Conservation (phyloP, 139 green algal genomes). For the Chlorella ohadii region DNA sequence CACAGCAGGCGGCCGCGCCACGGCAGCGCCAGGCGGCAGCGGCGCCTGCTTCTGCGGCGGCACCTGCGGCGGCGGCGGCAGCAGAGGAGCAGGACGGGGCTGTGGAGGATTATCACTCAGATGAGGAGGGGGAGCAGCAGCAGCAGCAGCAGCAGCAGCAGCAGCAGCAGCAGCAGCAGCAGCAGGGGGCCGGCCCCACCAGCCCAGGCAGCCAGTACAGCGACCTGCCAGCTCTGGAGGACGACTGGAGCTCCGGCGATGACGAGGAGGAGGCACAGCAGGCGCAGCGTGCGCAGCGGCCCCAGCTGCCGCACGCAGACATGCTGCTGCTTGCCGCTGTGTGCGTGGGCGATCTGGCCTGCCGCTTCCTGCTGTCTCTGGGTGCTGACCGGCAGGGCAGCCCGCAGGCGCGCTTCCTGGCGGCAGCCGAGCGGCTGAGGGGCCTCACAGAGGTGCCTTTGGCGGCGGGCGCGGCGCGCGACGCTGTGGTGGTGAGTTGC, state of each 20-base stretch:
- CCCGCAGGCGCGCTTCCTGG: not conserved
- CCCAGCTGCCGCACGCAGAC: slow-evolving; percentile 21
- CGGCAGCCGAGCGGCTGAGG: not conserved
- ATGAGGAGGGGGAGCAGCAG: not conserved
- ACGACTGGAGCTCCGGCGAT: not conserved
- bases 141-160: too few relatives aligned
- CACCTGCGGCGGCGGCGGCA: not conserved
- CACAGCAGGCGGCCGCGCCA: too few relatives aligned
- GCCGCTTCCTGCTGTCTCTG: slow-evolving; percentile 35
- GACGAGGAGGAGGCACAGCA: not conserved
- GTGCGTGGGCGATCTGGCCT: slow-evolving; percentile 29
- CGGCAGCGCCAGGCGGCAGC: too few relatives aligned
- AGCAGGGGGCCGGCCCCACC: not conserved
- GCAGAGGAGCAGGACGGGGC: not conserved
- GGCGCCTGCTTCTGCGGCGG: not conserved
- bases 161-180: too few relatives aligned
- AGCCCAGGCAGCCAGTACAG: not conserved
- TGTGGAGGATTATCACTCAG: not conserved
- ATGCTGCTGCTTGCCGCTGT: slow-evolving; percentile 47
- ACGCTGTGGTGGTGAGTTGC: slow-evolving; percentile 6
- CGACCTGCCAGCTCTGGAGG: not conserved
- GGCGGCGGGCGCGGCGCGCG: not conserved
- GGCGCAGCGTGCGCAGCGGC: not conserved
- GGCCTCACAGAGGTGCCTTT: not conserved
- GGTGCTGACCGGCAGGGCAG: not conserved